Evolutionary conservation across 441 rosid species (phyloP), one percentile per base, ranked within the genome.

Genomic region (Euphorbia corollata): DNA sequence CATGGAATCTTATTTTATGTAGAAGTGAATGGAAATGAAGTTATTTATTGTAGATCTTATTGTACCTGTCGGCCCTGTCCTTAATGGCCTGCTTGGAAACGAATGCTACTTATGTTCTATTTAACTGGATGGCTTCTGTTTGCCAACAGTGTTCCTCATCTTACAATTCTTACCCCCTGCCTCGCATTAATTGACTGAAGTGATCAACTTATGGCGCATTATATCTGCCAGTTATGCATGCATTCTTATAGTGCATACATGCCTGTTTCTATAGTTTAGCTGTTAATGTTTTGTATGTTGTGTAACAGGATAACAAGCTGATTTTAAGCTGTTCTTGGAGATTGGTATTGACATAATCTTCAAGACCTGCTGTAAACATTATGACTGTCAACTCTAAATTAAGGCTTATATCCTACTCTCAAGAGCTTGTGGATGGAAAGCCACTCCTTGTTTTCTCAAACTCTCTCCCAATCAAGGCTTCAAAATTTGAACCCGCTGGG

Each of bases 401-500:
- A 65, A 79, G 60, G 76, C 94, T 86, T 24, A 84, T 94, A 65
- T 65, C 88, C 15, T 91, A 87, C 76, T 81, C 90, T 18, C 78
- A 83, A 65, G 97, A 91, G 78, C 91, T 94, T 71, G 81, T 83
- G 50, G 87, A 83, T 68, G 90, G 96, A 20, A 79, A 85, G 73
- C 92, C 96, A 11, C 57, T 86, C 10, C 84, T 76, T 75, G 85
- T 81, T 72, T 82, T 82, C 75, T 91, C 99, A 23, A 94, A 91
- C 77, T 79, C 84, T 71, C 85, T 82, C 75, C 96, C 99, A 32
- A 70, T 83, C 51, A 94, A 94, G 80, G 91, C 89, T 67, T 72
- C 66, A 27, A 82, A 81, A 57, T 86, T 80, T 51, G 97, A 93
- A 74, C 96, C 97, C 65, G 99, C 97, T 71, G 97, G 96, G 15